These are phyloP conservation scores for Penicillium nordicum DNA, from an alignment of 2,329 filamentous ascomycete genomes.

Conservation along the genomic window DNA sequence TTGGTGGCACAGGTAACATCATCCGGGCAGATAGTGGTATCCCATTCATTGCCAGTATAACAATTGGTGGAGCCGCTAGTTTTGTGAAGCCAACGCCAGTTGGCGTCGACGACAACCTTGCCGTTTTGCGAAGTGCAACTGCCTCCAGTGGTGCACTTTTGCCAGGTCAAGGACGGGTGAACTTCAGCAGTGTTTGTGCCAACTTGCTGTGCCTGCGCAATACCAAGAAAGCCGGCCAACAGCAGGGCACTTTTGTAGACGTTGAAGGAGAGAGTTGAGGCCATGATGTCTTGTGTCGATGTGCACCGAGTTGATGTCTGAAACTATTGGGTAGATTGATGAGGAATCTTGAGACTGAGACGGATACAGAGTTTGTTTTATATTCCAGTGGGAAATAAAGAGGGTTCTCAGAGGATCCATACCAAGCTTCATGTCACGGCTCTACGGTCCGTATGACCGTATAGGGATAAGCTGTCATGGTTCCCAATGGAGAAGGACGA, in stretches of 20 bases:
- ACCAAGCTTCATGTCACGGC: conserved; percentile 2
- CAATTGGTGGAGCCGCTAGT: conserved; percentile 51
- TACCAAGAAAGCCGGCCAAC: conserved; percentile 26
- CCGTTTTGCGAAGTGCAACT: conserved; percentile 52
- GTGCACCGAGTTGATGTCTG: neutral
- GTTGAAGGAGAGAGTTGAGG: conserved; percentile 13
- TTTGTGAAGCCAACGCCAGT: conserved; percentile 57
- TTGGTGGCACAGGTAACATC: conserved; percentile 51
- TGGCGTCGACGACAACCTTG: conserved; percentile 35
- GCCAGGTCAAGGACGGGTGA: conserved; percentile 55
- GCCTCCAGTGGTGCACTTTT: conserved; percentile 51
- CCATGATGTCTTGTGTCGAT: neutral
- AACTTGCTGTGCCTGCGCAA: conserved; percentile 31
- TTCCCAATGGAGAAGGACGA: conserved; percentile 15
- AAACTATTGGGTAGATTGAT: neutral
- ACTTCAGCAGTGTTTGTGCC: conserved; percentile 29
- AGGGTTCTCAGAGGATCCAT: neutral
- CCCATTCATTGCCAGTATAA: conserved; percentile 53
- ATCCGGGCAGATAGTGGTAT: conserved; percentile 48
- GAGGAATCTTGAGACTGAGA: neutral
- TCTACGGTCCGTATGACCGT: conserved; percentile 15
- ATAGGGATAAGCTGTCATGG: neutral
- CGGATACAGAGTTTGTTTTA: conserved; percentile 2
- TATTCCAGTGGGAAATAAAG: neutral
- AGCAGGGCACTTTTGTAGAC: conserved; percentile 31